Base-by-base conservation (phyloP, 192 early-diverging fungal genomes). In the Backusella psychrophila region DNA sequence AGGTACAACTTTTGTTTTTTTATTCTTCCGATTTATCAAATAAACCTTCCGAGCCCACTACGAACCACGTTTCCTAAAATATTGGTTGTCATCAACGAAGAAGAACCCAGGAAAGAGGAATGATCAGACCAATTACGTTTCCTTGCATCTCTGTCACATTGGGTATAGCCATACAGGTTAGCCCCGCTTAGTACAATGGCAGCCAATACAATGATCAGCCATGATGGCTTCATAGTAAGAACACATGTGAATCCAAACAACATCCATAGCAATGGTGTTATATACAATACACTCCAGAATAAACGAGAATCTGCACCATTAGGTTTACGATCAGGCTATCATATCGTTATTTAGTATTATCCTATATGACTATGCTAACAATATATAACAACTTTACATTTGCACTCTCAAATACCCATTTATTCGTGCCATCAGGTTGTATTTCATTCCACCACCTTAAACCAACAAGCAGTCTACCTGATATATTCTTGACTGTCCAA, bases 361-460 rank as follows among this genome's bases (percentile, higher is more conserved):
- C 8, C 1, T 21, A 15, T n/a, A 46, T 39, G 44, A 19, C 39
- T 36, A 17, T 21, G 7, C 52, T 12, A 36, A 15, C 19, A 39
- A 7, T 21, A 14, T 34, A 1, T 33, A 1, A 33, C 33, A 41
- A 35, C 77, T 84, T 73, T 83, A 95, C 94, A 79, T 97, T 91
- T 46, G 91, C 88, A 56, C 93, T 93, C 79, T 99, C 98, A 89
- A 98, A 99, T 11, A 96, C 89, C 98, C 98, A 99, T 75, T 89
- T 91, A 76, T 93, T 96, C 3, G 94, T 89, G 36, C 98, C 98
- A 82, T 98, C 98, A 66, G 97, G 96, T 69, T 89, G 89, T 74
- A 98, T 95, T 82, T 98, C 94, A 84, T 97, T 99, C 98, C 98
- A 99, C 98, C 98, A 99, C 75, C 98, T 89, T 73, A 99, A 84